These are phyloP conservation scores for Colletotrichum trifolii DNA, from an alignment of 2,329 filamentous ascomycete genomes.

Conservation along the genomic window DNA sequence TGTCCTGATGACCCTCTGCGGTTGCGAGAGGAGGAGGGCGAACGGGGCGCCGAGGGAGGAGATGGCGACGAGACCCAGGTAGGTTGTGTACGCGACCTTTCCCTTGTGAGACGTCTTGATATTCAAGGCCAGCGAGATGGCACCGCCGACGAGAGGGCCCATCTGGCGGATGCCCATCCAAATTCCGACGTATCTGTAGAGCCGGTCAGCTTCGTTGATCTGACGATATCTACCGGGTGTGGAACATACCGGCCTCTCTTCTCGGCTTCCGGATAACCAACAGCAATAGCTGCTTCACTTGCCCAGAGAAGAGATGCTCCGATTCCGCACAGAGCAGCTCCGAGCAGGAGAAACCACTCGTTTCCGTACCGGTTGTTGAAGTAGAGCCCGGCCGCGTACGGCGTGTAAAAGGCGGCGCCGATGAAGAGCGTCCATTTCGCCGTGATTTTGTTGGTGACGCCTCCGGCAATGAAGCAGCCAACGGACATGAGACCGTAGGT, in stretches of 20 bases:
- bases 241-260: conserved; percentile 58
- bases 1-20: conserved; percentile 55
- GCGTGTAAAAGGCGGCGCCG: conserved; percentile 55
- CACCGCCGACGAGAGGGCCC: conserved; percentile 55
- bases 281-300: conserved; percentile 50
- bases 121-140: conserved; percentile 62
- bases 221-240: not conserved
- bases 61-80: conserved; percentile 58
- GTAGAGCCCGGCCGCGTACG: conserved; percentile 55
- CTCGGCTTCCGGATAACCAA: conserved; percentile 74
- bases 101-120: conserved; percentile 49
- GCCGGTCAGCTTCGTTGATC: not conserved
- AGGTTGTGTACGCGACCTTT: conserved; percentile 52
- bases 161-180: conserved; percentile 33
- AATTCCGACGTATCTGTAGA: conserved; percentile 22
- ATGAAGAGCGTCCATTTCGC: conserved; percentile 51
- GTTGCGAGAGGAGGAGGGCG: conserved; percentile 55
- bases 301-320: conserved; percentile 51
- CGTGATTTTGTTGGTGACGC: conserved; percentile 28
- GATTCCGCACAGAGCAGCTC: conserved; percentile 53
- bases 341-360: conserved; percentile 56
- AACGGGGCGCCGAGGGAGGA: conserved; percentile 57
- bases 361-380: conserved; percentile 55
- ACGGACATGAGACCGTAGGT: conserved; percentile 33
- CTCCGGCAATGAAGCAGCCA: conserved; percentile 31